Evolutionary conservation across 768 basidiomycete species (phyloP), one percentile per base, ranked within the genome.

Genomic region (Tylopilus intermedius): DNA sequence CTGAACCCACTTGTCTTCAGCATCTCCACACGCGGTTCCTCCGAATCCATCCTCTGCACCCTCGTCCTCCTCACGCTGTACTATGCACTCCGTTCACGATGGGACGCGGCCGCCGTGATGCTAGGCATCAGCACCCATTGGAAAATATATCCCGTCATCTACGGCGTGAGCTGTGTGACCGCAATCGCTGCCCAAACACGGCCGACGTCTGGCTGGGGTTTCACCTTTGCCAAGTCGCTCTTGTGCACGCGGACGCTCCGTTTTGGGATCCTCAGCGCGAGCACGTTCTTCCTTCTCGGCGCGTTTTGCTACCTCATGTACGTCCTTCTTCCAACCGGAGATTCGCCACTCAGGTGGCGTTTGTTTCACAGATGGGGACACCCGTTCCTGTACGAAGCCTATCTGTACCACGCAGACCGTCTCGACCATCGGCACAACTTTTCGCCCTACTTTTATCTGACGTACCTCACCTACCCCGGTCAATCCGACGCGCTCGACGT

Each of bases 361-460:
- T 35, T 43, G 45, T 18, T 47, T 6, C 41, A 43, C 60, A 98
- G 95, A 46, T 99, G 96, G 94, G 96, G 96, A 15, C 77, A 87
- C 57, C 86, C 95, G 0, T 96, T 98, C 74, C 70, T 98, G 18
- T 76, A 88, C 50, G 89, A 98, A 66, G 85, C 96, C 1, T 98
- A 93, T 68, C 76, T 98, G 13, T 98, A 98, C 67, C 96, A 98
- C 60, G 72, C 91, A 9, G 81, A 86, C 57, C 82, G 96, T 18
- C 82, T 90, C 18, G 96, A 99, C 70, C 94, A 98, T 62, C 87
- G 95, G 50, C 96, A 98, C 71, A 99, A 99, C 68, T 98, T 99
- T 71, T 94, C 94, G 6, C 90, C 93, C 0, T 96, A 97, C 73
- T 98, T 96, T 71, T 97, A 98, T 67, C 83, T 88, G 32, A 92